Conservation (phyloP, 176 grass and related monocot genomes). For the Carex littledalei region DNA sequence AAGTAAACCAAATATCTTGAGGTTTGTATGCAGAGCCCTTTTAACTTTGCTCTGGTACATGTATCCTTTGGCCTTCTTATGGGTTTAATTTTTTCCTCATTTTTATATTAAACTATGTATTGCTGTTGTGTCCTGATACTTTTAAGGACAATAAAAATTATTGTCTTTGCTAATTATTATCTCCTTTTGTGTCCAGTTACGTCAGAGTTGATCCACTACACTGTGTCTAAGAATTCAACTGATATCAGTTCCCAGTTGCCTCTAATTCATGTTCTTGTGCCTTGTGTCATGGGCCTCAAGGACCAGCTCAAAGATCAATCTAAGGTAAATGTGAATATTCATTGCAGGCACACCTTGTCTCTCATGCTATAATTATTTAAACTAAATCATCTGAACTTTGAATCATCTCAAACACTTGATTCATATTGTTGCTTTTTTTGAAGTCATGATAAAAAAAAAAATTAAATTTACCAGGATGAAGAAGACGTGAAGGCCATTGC, state of each 20-base stretch:
- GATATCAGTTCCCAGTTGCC: slow-evolving; percentile 58
- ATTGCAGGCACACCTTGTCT: background rate
- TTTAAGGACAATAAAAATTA: background rate
- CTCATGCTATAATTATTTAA: background rate
- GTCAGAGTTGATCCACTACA: slow-evolving; percentile 95
- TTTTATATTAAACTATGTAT: background rate
- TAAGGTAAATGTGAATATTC: slow-evolving; percentile 43
- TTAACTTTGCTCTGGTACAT: background rate
- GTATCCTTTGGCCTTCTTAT: background rate
- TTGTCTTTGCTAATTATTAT: background rate
- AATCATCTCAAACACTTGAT: background rate
- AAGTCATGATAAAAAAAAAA: background rate
- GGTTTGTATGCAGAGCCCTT: background rate
- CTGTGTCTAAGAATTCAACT: slow-evolving; percentile 59
- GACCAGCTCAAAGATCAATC: slow-evolving; percentile 79
- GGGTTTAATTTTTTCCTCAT: slow-evolving; percentile 2
- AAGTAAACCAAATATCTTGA: background rate
- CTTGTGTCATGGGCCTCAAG: slow-evolving; percentile 85
- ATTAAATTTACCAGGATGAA: slow-evolving; percentile 63
- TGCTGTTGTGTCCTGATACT: background rate
- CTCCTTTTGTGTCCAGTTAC: slow-evolving; percentile 46
- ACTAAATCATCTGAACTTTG: slow-evolving; percentile 11
- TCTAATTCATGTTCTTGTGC: slow-evolving; percentile 80
- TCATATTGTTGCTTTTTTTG: background rate
- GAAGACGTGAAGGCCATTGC: slow-evolving; percentile 99